Conservation (phyloP, 2,329 filamentous ascomycete genomes). For the Teratosphaeria epicoccoides region DNA sequence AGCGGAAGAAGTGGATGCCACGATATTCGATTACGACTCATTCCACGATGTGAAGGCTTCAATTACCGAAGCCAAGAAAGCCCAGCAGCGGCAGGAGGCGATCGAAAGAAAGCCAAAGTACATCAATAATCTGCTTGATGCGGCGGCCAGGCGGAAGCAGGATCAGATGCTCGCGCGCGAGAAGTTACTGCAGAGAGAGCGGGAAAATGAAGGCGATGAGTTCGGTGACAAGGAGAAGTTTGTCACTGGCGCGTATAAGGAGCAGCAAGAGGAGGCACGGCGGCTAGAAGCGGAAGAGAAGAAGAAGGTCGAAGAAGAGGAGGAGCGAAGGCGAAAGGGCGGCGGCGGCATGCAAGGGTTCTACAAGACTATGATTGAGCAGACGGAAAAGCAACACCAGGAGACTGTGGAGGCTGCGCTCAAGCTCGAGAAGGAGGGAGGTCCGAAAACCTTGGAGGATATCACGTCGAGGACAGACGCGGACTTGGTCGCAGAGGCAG, state of each 20-base stretch:
- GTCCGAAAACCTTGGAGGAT: conserved; percentile 19
- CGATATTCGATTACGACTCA: conserved; percentile 75
- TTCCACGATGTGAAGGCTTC: conserved; percentile 67
- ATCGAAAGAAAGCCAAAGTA: conserved; percentile 62
- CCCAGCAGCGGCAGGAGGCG: conserved; percentile 42
- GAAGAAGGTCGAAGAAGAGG: conserved; percentile 52
- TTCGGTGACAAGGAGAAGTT: conserved; percentile 78
- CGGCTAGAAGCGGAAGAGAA: conserved; percentile 62
- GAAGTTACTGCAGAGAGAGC: conserved; percentile 66
- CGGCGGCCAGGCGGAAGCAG: conserved; percentile 65
- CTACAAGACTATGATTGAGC: conserved; percentile 62
- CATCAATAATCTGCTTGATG: conserved; percentile 62
- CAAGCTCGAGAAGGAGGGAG: conserved; percentile 27
- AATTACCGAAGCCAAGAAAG: conserved; percentile 44
- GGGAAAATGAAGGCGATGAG: conserved; percentile 70
- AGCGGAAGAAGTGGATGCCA: conserved; percentile 57
- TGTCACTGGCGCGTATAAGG: conserved; percentile 72
- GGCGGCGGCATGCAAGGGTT: conserved; percentile 56
- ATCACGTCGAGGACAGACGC: conserved; percentile 39
- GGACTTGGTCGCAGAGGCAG: conserved; percentile 57
- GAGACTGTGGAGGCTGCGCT: conserved; percentile 58
- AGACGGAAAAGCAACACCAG: conserved; percentile 58
- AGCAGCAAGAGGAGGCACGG: conserved; percentile 66
- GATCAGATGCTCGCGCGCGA: conserved; percentile 70
- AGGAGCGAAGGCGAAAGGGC: conserved; percentile 54